phyloP scores from a whole-genome alignment of 306 rosid genomes.

The Clitoria ternatea region DNA sequence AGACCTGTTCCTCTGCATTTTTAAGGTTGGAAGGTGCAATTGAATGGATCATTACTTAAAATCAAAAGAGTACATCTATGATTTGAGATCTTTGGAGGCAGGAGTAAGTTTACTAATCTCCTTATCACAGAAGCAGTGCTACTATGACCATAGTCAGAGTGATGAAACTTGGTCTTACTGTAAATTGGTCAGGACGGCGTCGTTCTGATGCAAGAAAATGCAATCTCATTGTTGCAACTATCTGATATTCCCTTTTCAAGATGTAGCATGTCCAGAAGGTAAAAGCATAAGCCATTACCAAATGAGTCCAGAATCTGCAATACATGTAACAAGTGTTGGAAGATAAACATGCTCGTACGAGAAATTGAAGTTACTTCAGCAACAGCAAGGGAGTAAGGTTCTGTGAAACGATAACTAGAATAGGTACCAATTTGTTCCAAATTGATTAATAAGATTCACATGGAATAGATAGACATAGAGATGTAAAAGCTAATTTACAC shows the following conservation, averaged over 20 bases:
- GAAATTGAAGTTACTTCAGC: not conserved
- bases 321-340: conserved; percentile 16
- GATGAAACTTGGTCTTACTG: conserved; percentile 50
- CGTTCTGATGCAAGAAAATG: conserved; percentile 81
- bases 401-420: not conserved
- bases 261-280: conserved; percentile 90
- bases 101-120: not conserved
- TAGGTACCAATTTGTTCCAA: not conserved
- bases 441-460: not conserved
- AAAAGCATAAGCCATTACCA: conserved; percentile 93
- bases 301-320: conserved; percentile 97
- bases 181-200: conserved; percentile 90
- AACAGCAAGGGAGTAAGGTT: not conserved
- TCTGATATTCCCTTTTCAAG: conserved; percentile 77
- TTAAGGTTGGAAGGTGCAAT: not conserved
- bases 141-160: not conserved
- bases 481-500: not conserved
- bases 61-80: not conserved
- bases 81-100: not conserved
- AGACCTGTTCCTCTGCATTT: not conserved
- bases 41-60: not conserved
- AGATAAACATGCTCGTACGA: conserved; percentile 6
- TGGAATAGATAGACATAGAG: not conserved
- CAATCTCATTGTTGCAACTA: conserved; percentile 78
- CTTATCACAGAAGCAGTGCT: not conserved